Conservation (phyloP, 2,329 filamentous ascomycete species). For the Aspergillus unguis region DNA sequence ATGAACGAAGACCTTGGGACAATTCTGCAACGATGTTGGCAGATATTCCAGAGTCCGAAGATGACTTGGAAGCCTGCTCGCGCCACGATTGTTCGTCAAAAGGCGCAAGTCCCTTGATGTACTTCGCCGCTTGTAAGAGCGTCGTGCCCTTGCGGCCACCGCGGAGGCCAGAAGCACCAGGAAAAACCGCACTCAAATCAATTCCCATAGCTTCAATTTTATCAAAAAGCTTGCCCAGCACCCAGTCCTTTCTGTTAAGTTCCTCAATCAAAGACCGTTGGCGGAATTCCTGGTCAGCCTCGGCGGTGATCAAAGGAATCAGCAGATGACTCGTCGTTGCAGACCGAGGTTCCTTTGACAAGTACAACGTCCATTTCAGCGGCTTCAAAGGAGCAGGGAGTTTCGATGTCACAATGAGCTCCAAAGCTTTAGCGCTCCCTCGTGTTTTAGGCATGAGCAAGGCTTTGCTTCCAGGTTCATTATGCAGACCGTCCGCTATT, state of each 20-base stretch:
- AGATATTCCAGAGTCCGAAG: constrained; percentile 21
- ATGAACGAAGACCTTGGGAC: constrained; percentile 12
- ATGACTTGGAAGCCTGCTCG: constrained; percentile 21
- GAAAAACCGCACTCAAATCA: constrained; percentile 57
- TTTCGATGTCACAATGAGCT: constrained; percentile 46
- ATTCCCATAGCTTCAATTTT: constrained; percentile 55
- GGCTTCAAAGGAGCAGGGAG: constrained; percentile 54
- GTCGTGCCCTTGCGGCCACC: constrained; percentile 43
- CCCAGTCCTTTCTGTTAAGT: constrained; percentile 57
- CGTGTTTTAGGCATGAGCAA: constrained; percentile 27
- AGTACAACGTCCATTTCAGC: constrained; percentile 52
- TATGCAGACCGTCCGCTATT: constrained; percentile 48
- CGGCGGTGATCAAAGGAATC: constrained; percentile 51
- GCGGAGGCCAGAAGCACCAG: constrained; percentile 49
- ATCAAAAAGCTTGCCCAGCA: constrained; percentile 57
- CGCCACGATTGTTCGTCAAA: constrained; percentile 53
- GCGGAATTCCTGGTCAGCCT: constrained; percentile 47
- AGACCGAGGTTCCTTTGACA: constrained; percentile 41
- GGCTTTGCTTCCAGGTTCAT: constrained; percentile 29
- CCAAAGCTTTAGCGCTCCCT: constrained; percentile 35
- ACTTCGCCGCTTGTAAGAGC: constrained; percentile 51
- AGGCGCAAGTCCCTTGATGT: constrained; percentile 53
- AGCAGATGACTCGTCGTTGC: constrained; percentile 51
- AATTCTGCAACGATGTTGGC: constrained; percentile 27
- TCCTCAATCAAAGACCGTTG: constrained; percentile 49